A percentile compares a stretch with the other conserved stretches of the same genome.
phyloP scores from a whole-genome alignment of 2,329 filamentous ascomycete species.

The Trichoderma harzianum region DNA sequence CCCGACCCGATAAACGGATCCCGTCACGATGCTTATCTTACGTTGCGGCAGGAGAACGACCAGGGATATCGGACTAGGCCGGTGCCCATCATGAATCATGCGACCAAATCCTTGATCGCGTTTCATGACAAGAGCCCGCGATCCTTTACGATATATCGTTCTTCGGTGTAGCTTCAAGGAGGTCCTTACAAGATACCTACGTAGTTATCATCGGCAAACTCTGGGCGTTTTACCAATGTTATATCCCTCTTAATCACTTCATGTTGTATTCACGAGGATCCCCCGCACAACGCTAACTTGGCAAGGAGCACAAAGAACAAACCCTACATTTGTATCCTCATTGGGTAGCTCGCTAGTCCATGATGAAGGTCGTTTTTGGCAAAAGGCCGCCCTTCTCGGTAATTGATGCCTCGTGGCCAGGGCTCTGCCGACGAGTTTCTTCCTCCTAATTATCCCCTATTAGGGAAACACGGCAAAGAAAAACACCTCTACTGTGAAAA shows the following conservation, averaged over 20 bases:
- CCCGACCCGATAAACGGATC: conserved; percentile 4
- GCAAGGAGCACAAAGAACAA: neutral
- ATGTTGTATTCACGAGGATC: neutral
- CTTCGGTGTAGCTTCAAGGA: neutral
- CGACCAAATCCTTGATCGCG: neutral
- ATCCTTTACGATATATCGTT: neutral
- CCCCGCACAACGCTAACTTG: conserved; percentile 5
- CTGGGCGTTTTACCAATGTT: neutral
- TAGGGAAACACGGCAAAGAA: neutral
- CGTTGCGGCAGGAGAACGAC: neutral
- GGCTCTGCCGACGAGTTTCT: neutral
- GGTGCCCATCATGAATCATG: neutral
- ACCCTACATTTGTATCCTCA: neutral
- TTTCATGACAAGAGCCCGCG: neutral
- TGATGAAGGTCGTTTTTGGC: neutral
- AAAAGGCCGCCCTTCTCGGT: neutral
- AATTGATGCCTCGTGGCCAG: neutral
- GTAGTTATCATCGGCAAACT: neutral
- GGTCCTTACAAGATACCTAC: neutral
- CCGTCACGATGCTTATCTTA: conserved; percentile 10
- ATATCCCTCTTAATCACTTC: neutral
- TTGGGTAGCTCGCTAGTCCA: neutral
- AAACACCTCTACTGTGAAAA: neutral
- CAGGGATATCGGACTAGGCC: neutral
- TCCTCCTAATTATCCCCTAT: neutral